These are phyloP conservation scores for Debaryomyces prosopidis DNA, from an alignment of 805 yeast species.

Conservation along the genomic window DNA sequence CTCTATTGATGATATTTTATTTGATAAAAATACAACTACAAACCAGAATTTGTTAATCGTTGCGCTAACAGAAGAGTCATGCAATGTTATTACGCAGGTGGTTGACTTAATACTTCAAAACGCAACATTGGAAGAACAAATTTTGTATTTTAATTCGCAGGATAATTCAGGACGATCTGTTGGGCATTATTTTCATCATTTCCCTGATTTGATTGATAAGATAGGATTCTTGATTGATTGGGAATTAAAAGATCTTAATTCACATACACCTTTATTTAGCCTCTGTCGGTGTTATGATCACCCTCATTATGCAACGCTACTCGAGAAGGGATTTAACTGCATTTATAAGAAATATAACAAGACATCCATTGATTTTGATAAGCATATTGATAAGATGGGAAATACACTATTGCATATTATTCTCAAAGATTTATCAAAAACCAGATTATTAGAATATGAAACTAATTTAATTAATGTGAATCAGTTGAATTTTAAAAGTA, in stretches of 20 bases:
- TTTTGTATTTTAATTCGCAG: conserved; percentile 45
- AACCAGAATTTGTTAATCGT: conserved; percentile 59
- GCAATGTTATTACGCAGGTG: conserved; percentile 47
- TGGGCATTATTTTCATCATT: conserved; percentile 74
- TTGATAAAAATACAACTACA: conserved; percentile 54
- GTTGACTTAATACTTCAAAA: conserved; percentile 39
- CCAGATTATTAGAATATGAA: conserved; percentile 23
- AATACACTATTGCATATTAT: conserved; percentile 78
- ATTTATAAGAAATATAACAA: conserved; percentile 45
- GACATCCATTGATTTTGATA: conserved; percentile 44
- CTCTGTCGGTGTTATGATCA: conserved; percentile 82
- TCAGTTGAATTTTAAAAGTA: conserved; percentile 52
- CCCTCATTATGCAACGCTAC: conserved; percentile 52
- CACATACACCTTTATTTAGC: conserved; percentile 78
- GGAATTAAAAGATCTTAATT: conserved; percentile 61
- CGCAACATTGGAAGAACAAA: conserved; percentile 47
- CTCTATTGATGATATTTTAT: conserved; percentile 65
- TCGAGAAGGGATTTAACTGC: conserved; percentile 45
- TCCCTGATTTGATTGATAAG: conserved; percentile 46
- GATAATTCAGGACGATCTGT: conserved; percentile 60
- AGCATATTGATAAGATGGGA: conserved; percentile 72
- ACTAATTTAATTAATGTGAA: conserved; percentile 50
- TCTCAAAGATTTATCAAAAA: conserved; percentile 44
- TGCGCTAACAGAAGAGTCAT: conserved; percentile 59
- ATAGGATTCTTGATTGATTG: conserved; percentile 69